Conservation (phyloP, 495 filamentous ascomycete species). For the Talaromyces ruber region DNA sequence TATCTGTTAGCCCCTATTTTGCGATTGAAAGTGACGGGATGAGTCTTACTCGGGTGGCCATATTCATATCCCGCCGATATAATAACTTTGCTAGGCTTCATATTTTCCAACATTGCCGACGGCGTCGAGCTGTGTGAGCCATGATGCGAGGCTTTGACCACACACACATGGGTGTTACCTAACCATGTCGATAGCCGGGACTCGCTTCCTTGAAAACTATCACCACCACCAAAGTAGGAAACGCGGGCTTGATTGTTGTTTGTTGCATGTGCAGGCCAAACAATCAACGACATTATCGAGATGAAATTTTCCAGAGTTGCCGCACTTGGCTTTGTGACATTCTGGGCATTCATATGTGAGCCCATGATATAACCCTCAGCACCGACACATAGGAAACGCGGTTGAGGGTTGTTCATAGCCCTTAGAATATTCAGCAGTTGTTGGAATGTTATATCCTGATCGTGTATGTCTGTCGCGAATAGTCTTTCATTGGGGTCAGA, state of each 20-base stretch:
- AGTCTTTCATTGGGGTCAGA: too few relatives aligned
- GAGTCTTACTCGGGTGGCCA: background rate
- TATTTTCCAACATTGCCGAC: background rate
- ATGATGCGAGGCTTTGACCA: background rate
- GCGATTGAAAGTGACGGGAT: background rate
- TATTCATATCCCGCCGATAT: background rate
- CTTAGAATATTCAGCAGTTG: too few relatives aligned
- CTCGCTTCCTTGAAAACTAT: background rate
- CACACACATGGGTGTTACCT: background rate
- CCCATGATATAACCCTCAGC: background rate
- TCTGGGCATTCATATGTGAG: background rate
- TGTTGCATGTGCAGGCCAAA: background rate
- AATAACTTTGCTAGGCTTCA: background rate
- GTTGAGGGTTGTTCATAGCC: too few relatives aligned
- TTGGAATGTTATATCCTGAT: too few relatives aligned
- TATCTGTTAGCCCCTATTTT: background rate
- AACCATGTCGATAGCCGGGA: background rate
- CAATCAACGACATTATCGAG: background rate
- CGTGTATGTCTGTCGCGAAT: too few relatives aligned
- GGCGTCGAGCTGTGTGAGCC: background rate
- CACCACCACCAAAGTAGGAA: background rate
- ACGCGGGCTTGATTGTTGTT: background rate
- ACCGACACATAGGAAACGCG: background rate
- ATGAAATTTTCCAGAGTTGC: background rate
- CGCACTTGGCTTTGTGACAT: background rate